Evolutionary conservation across 306 rosid genomes (phyloP).

Genomic region (Luffa acutangula): DNA sequence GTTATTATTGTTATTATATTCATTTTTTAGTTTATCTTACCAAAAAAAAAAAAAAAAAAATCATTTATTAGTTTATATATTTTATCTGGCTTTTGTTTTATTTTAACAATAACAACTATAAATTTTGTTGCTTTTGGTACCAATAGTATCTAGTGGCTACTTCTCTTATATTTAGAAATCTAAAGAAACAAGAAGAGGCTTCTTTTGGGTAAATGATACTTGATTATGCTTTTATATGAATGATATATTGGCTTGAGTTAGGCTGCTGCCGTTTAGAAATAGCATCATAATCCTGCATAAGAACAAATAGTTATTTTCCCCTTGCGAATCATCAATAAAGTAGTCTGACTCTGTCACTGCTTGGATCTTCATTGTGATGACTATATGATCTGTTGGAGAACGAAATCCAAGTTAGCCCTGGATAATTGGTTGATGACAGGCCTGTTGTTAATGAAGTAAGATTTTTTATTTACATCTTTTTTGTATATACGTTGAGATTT

Average conservation of each 20-base stretch:
- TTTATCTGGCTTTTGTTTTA: not conserved
- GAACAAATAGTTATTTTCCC: not conserved
- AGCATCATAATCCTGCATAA: not conserved
- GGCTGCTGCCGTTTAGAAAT: not conserved
- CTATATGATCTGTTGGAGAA: conserved; percentile 6
- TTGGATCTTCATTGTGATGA: conserved; percentile 6
- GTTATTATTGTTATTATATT: not conserved
- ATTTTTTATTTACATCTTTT: not conserved
- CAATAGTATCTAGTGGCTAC: not conserved
- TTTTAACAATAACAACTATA: not conserved
- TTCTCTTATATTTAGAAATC: not conserved
- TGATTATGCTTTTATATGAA: not conserved
- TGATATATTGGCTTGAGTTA: not conserved
- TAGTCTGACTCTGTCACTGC: conserved; percentile 2
- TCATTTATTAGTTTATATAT: not conserved
- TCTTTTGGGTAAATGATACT: not conserved
- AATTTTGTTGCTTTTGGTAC: not conserved
- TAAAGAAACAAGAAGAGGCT: not conserved
- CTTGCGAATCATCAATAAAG: not conserved
- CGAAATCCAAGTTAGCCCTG: conserved; percentile 9
- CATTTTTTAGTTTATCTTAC: not conserved
- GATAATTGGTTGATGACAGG: conserved; percentile 11
- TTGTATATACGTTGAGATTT: not conserved
- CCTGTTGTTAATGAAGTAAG: conserved; percentile 5
- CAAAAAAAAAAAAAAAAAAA: too few relatives aligned